Base-by-base conservation (phyloP, 2,329 filamentous ascomycete genomes). In the Diaporthe velutina region DNA sequence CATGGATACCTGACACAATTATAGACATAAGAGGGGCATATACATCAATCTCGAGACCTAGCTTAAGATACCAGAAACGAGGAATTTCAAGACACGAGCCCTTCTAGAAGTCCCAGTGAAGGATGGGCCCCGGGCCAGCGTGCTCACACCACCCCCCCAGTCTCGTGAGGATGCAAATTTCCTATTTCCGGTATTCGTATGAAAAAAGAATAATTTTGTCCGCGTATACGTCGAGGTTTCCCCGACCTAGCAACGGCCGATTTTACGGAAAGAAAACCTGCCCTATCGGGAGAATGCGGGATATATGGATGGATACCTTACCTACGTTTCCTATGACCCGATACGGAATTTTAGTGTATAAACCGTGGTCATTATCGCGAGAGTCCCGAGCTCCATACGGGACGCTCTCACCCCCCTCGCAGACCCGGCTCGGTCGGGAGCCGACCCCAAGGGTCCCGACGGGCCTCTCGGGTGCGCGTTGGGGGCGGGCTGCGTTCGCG, bases 211-310 rank as follows among this genome's bases (percentile, higher is more conserved):
- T 38, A 6, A 8, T 25, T 38, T 40, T 22, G 6, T 33, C 64
- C 45, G 48, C 35, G 40, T 28, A 40, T 40, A 25, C 64, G 48
- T 68, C 64, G 64, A 68, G 33, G 10, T 68, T 54, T 68, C 48
- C 64, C 64, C 64, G 48, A 68, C 30, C 33, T 5, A 13, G 45
- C n/a, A 30, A 33, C 64, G n/a, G 22, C 19, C 12, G 12, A 38
- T 38, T 38, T 19, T 28, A 4, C 13, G 30, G 61, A 67, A 67
- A 52, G 30, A 42, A 67, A 67, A 52, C 30, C 13, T 40, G 5
- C 48, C 64, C 33, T 38, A 30, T 68, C 33, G n/a, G 64, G 48
- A 22, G 35, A n/a, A n/a, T 40, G 35, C 48, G 33, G n/a, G 35
- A 40, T 1, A 33, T 19, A 17, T 54, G 33, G 48, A 17, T 54